Percentiles rank a stretch among this genome's conserved stretches.
Evolutionary conservation across 2,329 filamentous ascomycete species (phyloP).

Genomic region (Blumeriella jaapii): DNA sequence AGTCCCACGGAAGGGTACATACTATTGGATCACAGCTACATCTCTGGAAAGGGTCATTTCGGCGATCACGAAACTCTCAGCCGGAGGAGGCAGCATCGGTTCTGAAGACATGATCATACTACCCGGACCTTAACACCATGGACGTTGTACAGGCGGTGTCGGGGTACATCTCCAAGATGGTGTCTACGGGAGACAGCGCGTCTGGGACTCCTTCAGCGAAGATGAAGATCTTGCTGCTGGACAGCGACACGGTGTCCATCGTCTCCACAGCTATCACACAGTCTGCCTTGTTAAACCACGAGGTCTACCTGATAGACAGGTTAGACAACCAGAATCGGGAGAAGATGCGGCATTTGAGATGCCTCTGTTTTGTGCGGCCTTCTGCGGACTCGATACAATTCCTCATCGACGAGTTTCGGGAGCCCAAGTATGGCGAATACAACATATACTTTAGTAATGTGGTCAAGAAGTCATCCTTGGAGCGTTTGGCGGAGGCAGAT

Average conservation of each 20-base stretch:
- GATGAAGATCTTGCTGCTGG: slow-evolving; percentile 96
- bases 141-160: slow-evolving; percentile 88
- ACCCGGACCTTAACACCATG: slow-evolving; percentile 42
- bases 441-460: slow-evolving; percentile 97
- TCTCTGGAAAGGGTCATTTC: no score
- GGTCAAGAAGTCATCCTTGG: slow-evolving; percentile 88
- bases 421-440: slow-evolving; percentile 97
- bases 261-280: slow-evolving; percentile 93
- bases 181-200: slow-evolving; percentile 67
- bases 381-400: slow-evolving; percentile 87
- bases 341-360: slow-evolving; percentile 95
- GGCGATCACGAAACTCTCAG: no score
- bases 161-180: slow-evolving; percentile 94
- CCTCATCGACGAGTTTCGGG: slow-evolving; percentile 87
- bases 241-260: slow-evolving; percentile 87
- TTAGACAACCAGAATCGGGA: slow-evolving; percentile 82
- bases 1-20: no score
- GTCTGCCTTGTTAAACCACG: slow-evolving; percentile 86
- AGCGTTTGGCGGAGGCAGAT: slow-evolving; percentile 89
- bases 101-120: slow-evolving; percentile 16
- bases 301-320: slow-evolving; percentile 95
- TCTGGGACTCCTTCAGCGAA: slow-evolving; percentile 62
- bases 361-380: slow-evolving; percentile 84
- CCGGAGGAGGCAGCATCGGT: slow-evolving; percentile 1
- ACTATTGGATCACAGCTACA: no score